Conservation (phyloP, 1,284 basidiomycete genomes). For the Gymnopus androsaceus region DNA sequence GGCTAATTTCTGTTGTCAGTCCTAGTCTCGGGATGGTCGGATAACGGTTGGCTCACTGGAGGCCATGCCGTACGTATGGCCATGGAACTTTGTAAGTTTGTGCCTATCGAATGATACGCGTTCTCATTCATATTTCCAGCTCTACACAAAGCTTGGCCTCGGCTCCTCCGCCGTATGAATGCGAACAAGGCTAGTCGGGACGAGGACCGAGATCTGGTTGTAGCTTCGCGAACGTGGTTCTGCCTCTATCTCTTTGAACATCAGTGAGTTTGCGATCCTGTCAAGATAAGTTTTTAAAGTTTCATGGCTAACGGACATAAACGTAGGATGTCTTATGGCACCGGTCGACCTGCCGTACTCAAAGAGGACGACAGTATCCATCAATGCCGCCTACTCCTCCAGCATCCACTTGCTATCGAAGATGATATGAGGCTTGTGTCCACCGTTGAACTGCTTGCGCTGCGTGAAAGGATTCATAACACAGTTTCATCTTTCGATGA, state of each 20-base stretch:
- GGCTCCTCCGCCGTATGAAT: conserved; percentile 74
- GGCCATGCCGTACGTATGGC: conserved; percentile 94
- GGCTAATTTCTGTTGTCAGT: conserved; percentile 45
- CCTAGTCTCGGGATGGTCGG: conserved; percentile 87
- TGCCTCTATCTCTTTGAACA: conserved; percentile 91
- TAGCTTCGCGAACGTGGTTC: conserved; percentile 85
- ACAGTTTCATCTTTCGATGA: conserved; percentile 68
- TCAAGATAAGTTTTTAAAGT: not conserved
- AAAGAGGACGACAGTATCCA: conserved; percentile 90
- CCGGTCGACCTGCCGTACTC: conserved; percentile 87
- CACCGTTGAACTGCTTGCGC: conserved; percentile 84
- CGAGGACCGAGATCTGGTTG: conserved; percentile 79
- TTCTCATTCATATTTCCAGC: conserved; percentile 43
- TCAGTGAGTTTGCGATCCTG: conserved; percentile 60
- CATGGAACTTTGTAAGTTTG: conserved; percentile 75
- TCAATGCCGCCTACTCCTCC: conserved; percentile 78
- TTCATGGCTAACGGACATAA: not conserved
- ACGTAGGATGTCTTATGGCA: conserved; percentile 86
- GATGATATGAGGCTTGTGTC: conserved; percentile 95
- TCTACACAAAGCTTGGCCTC: conserved; percentile 88
- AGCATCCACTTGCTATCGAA: conserved; percentile 86
- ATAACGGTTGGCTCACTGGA: conserved; percentile 89
- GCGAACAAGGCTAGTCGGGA: conserved; percentile 58
- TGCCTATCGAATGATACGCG: conserved; percentile 1
- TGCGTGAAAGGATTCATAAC: conserved; percentile 76